Evolutionary conservation across 805 yeast species (phyloP).

Genomic region (Scheffersomyces amazonensis): DNA sequence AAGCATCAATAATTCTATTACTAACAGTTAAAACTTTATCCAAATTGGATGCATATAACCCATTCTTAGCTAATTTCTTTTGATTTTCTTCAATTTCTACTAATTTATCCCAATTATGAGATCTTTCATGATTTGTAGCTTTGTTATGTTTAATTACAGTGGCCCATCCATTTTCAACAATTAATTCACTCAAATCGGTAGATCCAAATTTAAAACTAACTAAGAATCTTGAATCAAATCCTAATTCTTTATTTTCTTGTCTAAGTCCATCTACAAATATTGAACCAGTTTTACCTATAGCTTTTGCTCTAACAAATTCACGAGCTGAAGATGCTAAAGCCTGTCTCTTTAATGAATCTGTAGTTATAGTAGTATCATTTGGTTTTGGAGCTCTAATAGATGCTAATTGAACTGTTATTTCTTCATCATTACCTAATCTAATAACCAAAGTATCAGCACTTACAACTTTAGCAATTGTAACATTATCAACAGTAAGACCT

Average conservation of each 20-base stretch:
- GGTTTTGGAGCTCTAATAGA: conserved; percentile 74
- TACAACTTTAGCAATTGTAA: conserved; percentile 57
- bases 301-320: conserved; percentile 67
- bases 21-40: conserved; percentile 50
- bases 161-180: conserved; percentile 69
- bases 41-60: conserved; percentile 53
- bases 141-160: conserved; percentile 76
- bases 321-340: conserved; percentile 63
- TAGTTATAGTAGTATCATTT: conserved; percentile 48
- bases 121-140: conserved; percentile 63
- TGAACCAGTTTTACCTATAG: conserved; percentile 69
- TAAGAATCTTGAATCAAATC: conserved; percentile 62
- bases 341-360: conserved; percentile 34
- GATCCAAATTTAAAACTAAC: conserved; percentile 58
- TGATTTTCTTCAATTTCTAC: conserved; percentile 68
- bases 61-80: conserved; percentile 49
- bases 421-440: conserved; percentile 47
- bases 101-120: conserved; percentile 74
- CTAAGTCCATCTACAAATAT: conserved; percentile 64
- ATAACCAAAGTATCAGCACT: conserved; percentile 67
- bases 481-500: conserved; percentile 50
- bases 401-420: conserved; percentile 68
- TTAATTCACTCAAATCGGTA: conserved; percentile 55
- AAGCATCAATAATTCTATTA: conserved; percentile 72
- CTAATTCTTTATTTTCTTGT: conserved; percentile 50